Evolutionary conservation across 2,329 filamentous ascomycete genomes (phyloP), one percentile per base, ranked within the genome.

Genomic region (Lithohypha guttulata): DNA sequence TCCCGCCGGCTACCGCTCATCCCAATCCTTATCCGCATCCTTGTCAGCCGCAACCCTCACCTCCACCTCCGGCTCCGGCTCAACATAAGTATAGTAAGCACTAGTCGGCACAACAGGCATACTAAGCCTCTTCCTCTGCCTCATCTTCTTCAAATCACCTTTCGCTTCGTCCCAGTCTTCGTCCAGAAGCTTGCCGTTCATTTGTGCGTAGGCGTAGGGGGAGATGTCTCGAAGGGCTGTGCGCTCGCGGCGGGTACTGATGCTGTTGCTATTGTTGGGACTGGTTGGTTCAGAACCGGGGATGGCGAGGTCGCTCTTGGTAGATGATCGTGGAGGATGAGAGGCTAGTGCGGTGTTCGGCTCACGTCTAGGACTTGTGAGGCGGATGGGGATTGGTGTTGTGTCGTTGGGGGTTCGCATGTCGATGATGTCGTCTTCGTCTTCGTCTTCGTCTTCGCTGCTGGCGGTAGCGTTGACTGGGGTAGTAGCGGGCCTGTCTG

Each of bases 161-260:
- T 35, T 35, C 33, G 33, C 33, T 26, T 35, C 33, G 15, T 35
- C 21, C 10, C 15, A 21, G 18, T 35, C 21, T 21, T 35, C 33
- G n/a, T n/a, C 20, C 6, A 11, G 10, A 3, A 7, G 14, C 10
- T n/a, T 22, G 21, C 26, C 26, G 3, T n/a, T 15, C 19, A 26
- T 13, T 4, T 17, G 7, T 9, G 32, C 33, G 18, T 35, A n/a
- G 9, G 33, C 33, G 18, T 35, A 35, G 4, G 33, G 33, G 11
- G 13, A 25, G 2, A 35, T 25, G 8, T 35, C 33, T 10, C 33
- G 20, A 9, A n/a, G 18, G 8, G 21, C 21, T 4, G 7, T 29
- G 6, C 29, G n/a, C n/a, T n/a, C n/a, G n/a, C n/a, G n/a, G n/a
- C n/a, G n/a, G n/a, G n/a, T n/a, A n/a, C n/a, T n/a, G n/a, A n/a